These are phyloP conservation scores for Dryas drummondii DNA, from an alignment of 306 rosid genomes.

Conservation along the genomic window DNA sequence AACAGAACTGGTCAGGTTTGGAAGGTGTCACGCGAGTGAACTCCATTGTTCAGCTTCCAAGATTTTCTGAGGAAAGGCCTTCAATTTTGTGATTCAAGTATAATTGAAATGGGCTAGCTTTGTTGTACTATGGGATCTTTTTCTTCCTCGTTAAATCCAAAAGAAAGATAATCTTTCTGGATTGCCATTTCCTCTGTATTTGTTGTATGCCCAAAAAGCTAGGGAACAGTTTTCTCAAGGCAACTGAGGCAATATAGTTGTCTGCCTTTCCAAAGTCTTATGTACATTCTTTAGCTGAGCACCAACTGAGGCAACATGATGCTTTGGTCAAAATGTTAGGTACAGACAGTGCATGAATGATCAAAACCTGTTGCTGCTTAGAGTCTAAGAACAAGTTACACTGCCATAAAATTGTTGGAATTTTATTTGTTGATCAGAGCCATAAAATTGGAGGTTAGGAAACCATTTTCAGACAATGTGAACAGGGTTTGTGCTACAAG, in stretches of 20 bases:
- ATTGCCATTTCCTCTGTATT: conserved; percentile 17
- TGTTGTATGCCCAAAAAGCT: conserved; percentile 6
- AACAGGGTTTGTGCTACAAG: not conserved
- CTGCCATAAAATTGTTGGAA: not conserved
- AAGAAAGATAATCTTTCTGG: conserved; percentile 33
- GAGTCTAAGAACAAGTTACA: not conserved
- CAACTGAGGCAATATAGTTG: not conserved
- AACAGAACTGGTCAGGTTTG: conserved; percentile 94
- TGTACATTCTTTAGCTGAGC: not conserved
- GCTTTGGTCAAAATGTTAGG: not conserved
- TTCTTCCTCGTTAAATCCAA: conserved; percentile 32
- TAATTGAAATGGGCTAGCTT: conserved; percentile 23
- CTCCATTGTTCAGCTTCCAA: conserved; percentile 94
- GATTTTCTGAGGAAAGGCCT: conserved; percentile 80
- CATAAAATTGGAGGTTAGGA: not conserved
- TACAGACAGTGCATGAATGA: too few relatives aligned
- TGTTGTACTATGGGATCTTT: conserved; percentile 33
- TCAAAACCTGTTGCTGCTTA: not conserved
- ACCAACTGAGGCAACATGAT: not conserved
- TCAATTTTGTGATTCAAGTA: conserved; percentile 35
- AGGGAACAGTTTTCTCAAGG: not conserved
- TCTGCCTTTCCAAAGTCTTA: not conserved
- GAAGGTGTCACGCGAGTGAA: conserved; percentile 97
- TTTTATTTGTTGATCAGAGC: not conserved
- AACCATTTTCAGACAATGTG: not conserved